These are phyloP conservation scores for Xylariales sp. DNA, from an alignment of 2,329 filamentous ascomycete genomes.

Conservation along the genomic window DNA sequence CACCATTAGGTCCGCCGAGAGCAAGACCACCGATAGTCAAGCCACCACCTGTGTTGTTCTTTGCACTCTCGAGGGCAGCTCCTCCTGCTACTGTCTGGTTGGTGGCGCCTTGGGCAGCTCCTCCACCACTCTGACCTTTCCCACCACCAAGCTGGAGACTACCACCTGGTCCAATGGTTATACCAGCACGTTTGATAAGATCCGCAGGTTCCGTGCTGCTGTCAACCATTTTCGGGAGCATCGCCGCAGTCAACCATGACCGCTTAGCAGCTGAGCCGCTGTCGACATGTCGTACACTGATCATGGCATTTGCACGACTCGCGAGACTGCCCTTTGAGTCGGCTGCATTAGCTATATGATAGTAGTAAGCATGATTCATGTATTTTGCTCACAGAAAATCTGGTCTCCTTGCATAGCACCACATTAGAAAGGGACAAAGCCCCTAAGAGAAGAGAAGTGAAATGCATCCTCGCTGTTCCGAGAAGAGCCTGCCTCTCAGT, in stretches of 20 bases:
- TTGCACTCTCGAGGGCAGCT: slow-evolving; percentile 3
- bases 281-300: background rate
- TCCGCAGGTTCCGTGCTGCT: background rate
- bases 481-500: slow-evolving; percentile 9
- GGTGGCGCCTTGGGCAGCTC: background rate
- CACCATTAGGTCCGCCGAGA: slow-evolving; percentile 2
- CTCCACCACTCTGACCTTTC: background rate
- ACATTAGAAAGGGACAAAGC: slow-evolving; percentile 7
- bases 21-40: slow-evolving; percentile 1
- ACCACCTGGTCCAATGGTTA: slow-evolving; percentile 5
- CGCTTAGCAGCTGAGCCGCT: background rate
- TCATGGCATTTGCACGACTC: slow-evolving; percentile 12
- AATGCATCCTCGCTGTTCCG: slow-evolving; percentile 11
- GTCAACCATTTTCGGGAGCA: slow-evolving; percentile 3
- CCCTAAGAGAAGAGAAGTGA: slow-evolving; percentile 8
- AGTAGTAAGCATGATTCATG: background rate
- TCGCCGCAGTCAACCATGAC: background rate
- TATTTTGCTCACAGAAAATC: slow-evolving; percentile 11
- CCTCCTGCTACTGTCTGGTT: slow-evolving; percentile 4
- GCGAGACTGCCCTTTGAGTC: slow-evolving; percentile 12
- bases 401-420: slow-evolving; percentile 7
- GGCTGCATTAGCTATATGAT: slow-evolving; percentile 1
- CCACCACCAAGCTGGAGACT: slow-evolving; percentile 4
- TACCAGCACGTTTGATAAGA: slow-evolving; percentile 3
- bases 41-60: slow-evolving; percentile 2